phyloP scores from a whole-genome alignment of 768 basidiomycete species.

The Russula compacta region DNA sequence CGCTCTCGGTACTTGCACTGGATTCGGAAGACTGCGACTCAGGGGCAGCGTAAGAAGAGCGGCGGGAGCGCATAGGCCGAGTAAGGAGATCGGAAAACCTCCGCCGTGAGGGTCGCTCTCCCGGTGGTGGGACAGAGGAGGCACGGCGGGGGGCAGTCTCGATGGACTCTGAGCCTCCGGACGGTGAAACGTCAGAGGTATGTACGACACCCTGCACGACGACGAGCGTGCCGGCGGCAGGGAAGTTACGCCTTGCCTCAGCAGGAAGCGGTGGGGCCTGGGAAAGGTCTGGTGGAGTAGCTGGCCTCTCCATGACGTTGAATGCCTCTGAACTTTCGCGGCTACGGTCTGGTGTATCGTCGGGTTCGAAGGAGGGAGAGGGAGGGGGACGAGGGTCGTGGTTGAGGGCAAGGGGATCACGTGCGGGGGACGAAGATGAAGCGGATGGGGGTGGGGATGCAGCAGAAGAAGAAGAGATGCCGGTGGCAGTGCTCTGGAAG shows the following conservation, averaged over 20 bases:
- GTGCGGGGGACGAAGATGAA: slow-evolving; percentile 3
- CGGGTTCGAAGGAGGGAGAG: background rate
- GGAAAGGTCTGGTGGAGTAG: slow-evolving; percentile 18
- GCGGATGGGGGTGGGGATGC: background rate
- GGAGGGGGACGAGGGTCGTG: slow-evolving; percentile 9
- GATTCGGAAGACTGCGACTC: slow-evolving; percentile 10
- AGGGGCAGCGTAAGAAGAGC: slow-evolving; percentile 17
- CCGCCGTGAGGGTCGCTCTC: slow-evolving; percentile 4
- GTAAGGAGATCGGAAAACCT: slow-evolving; percentile 12
- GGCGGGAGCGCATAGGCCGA: slow-evolving; percentile 16
- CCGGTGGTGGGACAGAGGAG: slow-evolving; percentile 7
- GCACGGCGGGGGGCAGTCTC: slow-evolving; percentile 3
- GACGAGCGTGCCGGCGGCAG: slow-evolving; percentile 68
- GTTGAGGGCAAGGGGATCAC: slow-evolving; percentile 16
- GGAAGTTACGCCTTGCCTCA: slow-evolving; percentile 39
- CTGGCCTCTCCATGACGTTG: slow-evolving; percentile 15
- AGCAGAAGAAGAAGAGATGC: background rate
- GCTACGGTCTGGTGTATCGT: background rate
- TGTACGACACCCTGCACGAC: slow-evolving; percentile 81
- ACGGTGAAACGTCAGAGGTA: slow-evolving; percentile 51
- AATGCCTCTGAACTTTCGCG: slow-evolving; percentile 5
- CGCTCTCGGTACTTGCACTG: background rate
- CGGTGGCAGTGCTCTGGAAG: slow-evolving; percentile 1
- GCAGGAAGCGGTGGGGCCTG: slow-evolving; percentile 22
- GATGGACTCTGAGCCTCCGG: slow-evolving; percentile 11